Conservation (phyloP, 345 rosid genomes). For the Aquilaria yunnanensis region DNA sequence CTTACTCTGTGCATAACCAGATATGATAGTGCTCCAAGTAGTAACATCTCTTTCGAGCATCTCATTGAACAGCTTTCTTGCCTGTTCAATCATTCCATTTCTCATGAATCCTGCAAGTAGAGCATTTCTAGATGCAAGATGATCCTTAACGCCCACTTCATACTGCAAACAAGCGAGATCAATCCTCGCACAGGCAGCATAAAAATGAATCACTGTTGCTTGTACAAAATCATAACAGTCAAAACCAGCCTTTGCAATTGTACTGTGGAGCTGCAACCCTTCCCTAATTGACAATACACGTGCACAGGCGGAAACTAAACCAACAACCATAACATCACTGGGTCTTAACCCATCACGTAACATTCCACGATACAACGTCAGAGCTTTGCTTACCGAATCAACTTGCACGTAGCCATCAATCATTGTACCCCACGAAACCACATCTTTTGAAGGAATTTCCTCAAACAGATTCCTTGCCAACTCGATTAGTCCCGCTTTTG, state of each 20-base stretch:
- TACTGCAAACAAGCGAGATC: constrained; percentile 55
- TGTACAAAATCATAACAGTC: constrained; percentile 56
- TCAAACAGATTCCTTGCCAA: constrained; percentile 51
- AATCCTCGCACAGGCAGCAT: constrained; percentile 45
- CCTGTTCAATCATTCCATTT: constrained; percentile 54
- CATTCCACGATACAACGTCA: constrained; percentile 46
- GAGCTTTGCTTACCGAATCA: constrained; percentile 49
- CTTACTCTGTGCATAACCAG: constrained; percentile 55
- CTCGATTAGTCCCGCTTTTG: constrained; percentile 60
- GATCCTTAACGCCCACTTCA: constrained; percentile 41
- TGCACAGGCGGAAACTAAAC: constrained; percentile 69
- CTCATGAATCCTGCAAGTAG: constrained; percentile 56
- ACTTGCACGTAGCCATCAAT: constrained; percentile 51
- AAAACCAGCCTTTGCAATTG: constrained; percentile 51
- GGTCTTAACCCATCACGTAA: constrained; percentile 36
- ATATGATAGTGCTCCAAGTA: constrained; percentile 80
- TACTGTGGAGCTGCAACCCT: constrained; percentile 60
- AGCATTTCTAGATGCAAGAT: constrained; percentile 60
- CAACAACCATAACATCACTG: constrained; percentile 64
- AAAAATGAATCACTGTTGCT: constrained; percentile 64
- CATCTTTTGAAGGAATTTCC: constrained; percentile 47
- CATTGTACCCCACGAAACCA: constrained; percentile 77
- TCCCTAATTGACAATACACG: constrained; percentile 25
- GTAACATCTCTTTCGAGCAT: constrained; percentile 65
- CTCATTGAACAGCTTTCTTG: constrained; percentile 46